These are phyloP conservation scores for Epithemia pelagica DNA, from an alignment of 108 stramenopile genomes.

Conservation along the genomic window DNA sequence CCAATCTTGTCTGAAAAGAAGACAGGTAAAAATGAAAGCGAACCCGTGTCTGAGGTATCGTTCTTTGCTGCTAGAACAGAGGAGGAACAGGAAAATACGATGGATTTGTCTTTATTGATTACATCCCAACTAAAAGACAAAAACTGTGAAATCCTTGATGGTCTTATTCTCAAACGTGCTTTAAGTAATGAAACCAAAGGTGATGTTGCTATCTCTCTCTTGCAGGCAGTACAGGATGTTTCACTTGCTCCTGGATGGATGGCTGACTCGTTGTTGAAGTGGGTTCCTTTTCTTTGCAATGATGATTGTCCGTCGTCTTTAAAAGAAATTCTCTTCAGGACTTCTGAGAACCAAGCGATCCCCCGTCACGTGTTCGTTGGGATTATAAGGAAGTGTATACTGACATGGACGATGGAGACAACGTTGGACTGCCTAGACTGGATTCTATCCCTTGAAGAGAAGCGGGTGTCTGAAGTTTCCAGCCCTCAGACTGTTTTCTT, in stretches of 20 bases:
- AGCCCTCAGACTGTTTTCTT: not conserved
- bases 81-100: no score
- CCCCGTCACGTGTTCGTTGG: not conserved
- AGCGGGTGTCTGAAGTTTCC: not conserved
- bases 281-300: slow-evolving; percentile 42
- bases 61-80: not conserved
- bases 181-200: no score
- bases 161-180: no score
- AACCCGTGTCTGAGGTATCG: not conserved
- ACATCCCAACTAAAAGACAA: no score
- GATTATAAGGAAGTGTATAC: slow-evolving; percentile 25
- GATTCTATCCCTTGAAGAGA: not conserved
- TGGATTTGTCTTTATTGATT: no score
- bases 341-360: not conserved
- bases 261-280: slow-evolving; percentile 27
- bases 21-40: not conserved
- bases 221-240: not conserved
- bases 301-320: slow-evolving; percentile 16
- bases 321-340: not conserved
- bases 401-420: slow-evolving; percentile 31
- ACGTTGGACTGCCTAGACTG: slow-evolving; percentile 37
- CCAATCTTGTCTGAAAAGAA: not conserved
- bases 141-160: no score
- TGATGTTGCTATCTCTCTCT: not conserved
- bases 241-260: not conserved